Percentiles rank a stretch among this genome's conserved stretches.
Evolutionary conservation across 2,329 filamentous ascomycete genomes (phyloP).

Genomic region (Zymoseptoria crescenta): DNA sequence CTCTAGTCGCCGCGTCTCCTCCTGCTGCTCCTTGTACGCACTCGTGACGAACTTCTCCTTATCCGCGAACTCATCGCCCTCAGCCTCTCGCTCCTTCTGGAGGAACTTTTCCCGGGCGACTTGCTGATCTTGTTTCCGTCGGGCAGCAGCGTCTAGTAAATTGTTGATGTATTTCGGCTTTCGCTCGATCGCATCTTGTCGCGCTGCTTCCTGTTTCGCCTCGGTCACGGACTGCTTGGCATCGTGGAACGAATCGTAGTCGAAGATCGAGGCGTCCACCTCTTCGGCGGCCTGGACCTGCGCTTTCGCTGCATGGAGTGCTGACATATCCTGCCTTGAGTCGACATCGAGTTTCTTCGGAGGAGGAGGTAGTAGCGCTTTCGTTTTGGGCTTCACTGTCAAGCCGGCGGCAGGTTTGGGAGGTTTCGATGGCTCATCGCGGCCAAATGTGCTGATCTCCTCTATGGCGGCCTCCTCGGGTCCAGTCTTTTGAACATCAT

Average conservation of each 20-base stretch:
- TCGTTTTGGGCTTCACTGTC: neutral
- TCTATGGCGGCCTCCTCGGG: slow-evolving; percentile 39
- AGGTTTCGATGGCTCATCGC: slow-evolving; percentile 27
- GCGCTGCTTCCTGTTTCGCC: slow-evolving; percentile 48
- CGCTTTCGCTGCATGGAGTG: slow-evolving; percentile 49
- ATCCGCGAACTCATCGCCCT: slow-evolving; percentile 71
- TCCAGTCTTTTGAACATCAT: slow-evolving; percentile 8
- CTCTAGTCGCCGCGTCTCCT: slow-evolving; percentile 62
- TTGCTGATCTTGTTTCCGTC: slow-evolving; percentile 68
- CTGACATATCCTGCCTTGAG: slow-evolving; percentile 54
- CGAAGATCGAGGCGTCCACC: slow-evolving; percentile 68
- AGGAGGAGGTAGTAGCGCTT: slow-evolving; percentile 23
- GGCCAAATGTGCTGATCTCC: slow-evolving; percentile 50
- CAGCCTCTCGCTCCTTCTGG: slow-evolving; percentile 66
- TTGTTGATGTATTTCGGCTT: slow-evolving; percentile 73
- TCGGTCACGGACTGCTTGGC: slow-evolving; percentile 54
- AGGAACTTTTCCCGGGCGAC: slow-evolving; percentile 76
- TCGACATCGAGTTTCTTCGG: slow-evolving; percentile 31
- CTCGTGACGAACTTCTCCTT: slow-evolving; percentile 83
- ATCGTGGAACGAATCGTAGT: slow-evolving; percentile 78
- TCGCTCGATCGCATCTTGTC: slow-evolving; percentile 49
- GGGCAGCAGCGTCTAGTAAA: slow-evolving; percentile 63
- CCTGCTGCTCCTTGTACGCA: slow-evolving; percentile 74
- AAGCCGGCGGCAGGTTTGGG: neutral
- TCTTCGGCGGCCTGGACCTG: slow-evolving; percentile 58